A percentile compares a stretch with the other conserved stretches of the same genome.
Evolutionary conservation across 2,329 filamentous ascomycete species (phyloP).

Genomic region (Endoconidiophora laricicola): DNA sequence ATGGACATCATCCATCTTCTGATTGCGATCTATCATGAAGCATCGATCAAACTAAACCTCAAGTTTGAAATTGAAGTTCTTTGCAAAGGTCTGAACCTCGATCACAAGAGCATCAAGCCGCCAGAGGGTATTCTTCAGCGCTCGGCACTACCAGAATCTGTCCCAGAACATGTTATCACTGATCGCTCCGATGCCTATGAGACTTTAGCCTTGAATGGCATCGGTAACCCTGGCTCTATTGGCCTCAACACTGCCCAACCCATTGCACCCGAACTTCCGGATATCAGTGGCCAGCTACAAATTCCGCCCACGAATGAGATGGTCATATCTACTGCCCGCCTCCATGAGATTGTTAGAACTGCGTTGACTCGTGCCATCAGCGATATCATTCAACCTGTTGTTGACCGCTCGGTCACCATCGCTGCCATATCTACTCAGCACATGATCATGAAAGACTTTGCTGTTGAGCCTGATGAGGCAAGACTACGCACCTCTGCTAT

Average conservation of each 20-base stretch:
- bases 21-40: slow-evolving; percentile 84
- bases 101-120: slow-evolving; percentile 80
- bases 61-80: slow-evolving; percentile 98
- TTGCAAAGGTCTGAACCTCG: slow-evolving; percentile 80
- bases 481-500: slow-evolving; percentile 73
- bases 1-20: slow-evolving; percentile 90
- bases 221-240: slow-evolving; percentile 49
- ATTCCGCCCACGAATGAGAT: slow-evolving; percentile 70
- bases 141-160: slow-evolving; percentile 20
- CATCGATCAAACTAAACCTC: slow-evolving; percentile 85
- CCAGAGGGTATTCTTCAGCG: slow-evolving; percentile 73
- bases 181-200: slow-evolving; percentile 71
- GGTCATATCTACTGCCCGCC: slow-evolving; percentile 52
- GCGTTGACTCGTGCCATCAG: slow-evolving; percentile 81
- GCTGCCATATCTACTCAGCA: slow-evolving; percentile 92
- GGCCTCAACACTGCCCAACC: slow-evolving; percentile 57
- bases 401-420: slow-evolving; percentile 94
- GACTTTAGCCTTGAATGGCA: slow-evolving; percentile 59
- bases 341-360: slow-evolving; percentile 62
- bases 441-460: slow-evolving; percentile 91
- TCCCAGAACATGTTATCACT: slow-evolving; percentile 44
- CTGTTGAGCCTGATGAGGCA: slow-evolving; percentile 78
- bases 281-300: slow-evolving; percentile 60
- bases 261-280: slow-evolving; percentile 66
- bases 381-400: slow-evolving; percentile 94